These are phyloP conservation scores for Cucumis hystrix DNA, from an alignment of 306 rosid species.

Conservation along the genomic window DNA sequence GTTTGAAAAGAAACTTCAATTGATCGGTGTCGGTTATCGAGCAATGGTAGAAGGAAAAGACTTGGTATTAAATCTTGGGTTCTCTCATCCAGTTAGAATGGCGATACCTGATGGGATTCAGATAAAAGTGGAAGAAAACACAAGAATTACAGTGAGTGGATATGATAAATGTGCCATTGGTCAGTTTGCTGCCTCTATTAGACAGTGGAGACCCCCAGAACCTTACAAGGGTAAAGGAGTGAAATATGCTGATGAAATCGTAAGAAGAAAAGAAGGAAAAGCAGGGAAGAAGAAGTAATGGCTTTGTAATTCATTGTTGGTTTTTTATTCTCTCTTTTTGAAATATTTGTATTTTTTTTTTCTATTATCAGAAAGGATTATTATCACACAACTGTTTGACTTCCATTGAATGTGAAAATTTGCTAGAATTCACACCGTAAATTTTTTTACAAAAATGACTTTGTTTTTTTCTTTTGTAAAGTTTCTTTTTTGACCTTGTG, in stretches of 20 bases:
- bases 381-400: neutral
- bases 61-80: conserved; percentile 80
- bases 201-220: conserved; percentile 98
- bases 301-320: neutral
- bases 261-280: conserved; percentile 91
- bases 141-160: conserved; percentile 71
- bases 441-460: too few relatives aligned
- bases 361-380: neutral
- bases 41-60: conserved; percentile 68
- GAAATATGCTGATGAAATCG: conserved; percentile 80
- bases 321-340: neutral
- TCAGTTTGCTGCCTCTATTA: conserved; percentile 80
- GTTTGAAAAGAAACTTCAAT: conserved; percentile 81
- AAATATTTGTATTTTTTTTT: neutral
- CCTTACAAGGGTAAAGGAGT: conserved; percentile 98
- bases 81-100: conserved; percentile 96
- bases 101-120: conserved; percentile 55
- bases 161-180: conserved; percentile 76
- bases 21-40: conserved; percentile 95
- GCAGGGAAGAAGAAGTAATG: conserved; percentile 85
- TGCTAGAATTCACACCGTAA: too few relatives aligned
- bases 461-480: too few relatives aligned
- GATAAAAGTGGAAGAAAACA: conserved; percentile 87
- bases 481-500: too few relatives aligned
- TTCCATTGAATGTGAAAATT: too few relatives aligned